Base-by-base conservation (phyloP, 2,329 filamentous ascomycete species). In the Xylaria sp. region DNA sequence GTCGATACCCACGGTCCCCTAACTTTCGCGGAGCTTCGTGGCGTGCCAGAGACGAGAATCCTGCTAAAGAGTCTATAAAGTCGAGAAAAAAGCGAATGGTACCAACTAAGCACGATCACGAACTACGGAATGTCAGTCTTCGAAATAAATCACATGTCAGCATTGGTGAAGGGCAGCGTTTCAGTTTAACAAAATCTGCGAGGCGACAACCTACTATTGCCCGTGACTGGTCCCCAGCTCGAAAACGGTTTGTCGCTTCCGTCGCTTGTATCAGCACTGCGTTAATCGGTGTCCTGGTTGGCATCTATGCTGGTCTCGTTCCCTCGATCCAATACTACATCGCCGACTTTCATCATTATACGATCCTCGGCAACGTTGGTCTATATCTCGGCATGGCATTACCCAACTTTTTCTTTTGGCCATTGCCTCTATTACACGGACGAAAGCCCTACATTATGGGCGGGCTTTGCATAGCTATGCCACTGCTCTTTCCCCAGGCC, bases 281-380 rank as follows among this genome's bases (percentile, higher is more conserved):
- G 15, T 82, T 93, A 63, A 84, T 94, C 55, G 92, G 92, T 0
- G 82, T 92, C 31, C 83, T 94, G 25, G 82, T 93, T 66, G 92
- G 92, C 0, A 91, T 94, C 25, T 95, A 94, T 77, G 90, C 91
- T 64, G 92, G 92, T 2, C 86, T 94, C 73, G 91, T 94, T 0
- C 91, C 92, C n/a, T 88, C 89, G 3, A 92, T 94, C 31, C 92
- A 94, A 76, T 94, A 94, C 78, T 90, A 89, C 74, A 88, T 94
- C 71, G 89, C 89, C 28, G 91, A 94, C 74, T 85, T 90, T 69
- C 81, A 88, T 54, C 91, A 93, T 74, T 84, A 88, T 68, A 86
- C 89, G 1, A 89, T 94, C 34, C 83, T 93, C 44, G 92, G 92
- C 3, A 94, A 94, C 73, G 90, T 92, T 18, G 86, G 89, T 31